phyloP scores from a whole-genome alignment of 192 early-diverging fungal genomes.

The Piromyces finnis region DNA sequence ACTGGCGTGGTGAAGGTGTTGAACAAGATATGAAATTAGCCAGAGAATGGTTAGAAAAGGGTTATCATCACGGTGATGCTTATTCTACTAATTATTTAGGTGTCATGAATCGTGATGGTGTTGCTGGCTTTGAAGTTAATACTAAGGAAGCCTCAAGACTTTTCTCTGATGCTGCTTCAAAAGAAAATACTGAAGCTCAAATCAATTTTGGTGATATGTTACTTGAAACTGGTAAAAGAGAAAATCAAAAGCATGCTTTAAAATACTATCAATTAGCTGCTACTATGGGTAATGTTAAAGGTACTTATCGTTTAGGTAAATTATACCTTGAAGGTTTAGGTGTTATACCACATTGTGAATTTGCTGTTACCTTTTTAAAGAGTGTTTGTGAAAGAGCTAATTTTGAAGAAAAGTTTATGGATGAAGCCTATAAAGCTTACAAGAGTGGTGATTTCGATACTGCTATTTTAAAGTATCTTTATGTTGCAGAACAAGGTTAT shows the following conservation, averaged over 20 bases:
- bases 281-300: conserved; percentile 43
- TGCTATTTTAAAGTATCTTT: conserved; percentile 53
- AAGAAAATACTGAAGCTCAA: conserved; percentile 56
- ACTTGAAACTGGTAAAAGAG: conserved; percentile 5
- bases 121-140: conserved; percentile 8
- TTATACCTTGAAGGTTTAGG: conserved; percentile 37
- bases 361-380: conserved; percentile 55
- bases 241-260: conserved; percentile 14
- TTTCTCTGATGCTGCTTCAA: conserved; percentile 49
- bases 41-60: conserved; percentile 56
- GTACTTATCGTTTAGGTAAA: conserved; percentile 64
- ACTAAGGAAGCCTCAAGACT: conserved; percentile 33
- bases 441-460: conserved; percentile 40
- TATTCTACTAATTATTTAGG: neutral
- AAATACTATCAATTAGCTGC: conserved; percentile 38
- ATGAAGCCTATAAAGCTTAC: conserved; percentile 35
- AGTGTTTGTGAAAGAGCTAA: conserved; percentile 66
- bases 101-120: neutral
- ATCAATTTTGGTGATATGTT: conserved; percentile 46
- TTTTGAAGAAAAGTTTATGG: conserved; percentile 58
- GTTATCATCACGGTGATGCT: conserved; percentile 13
- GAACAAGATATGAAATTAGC: conserved; percentile 36
- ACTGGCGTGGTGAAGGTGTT: conserved; percentile 78
- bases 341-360: conserved; percentile 30
- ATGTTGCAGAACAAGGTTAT: conserved; percentile 79